Evolutionary conservation across 345 rosid genomes (phyloP), one percentile per base, ranked within the genome.

Genomic region (Citropsis articulata): DNA sequence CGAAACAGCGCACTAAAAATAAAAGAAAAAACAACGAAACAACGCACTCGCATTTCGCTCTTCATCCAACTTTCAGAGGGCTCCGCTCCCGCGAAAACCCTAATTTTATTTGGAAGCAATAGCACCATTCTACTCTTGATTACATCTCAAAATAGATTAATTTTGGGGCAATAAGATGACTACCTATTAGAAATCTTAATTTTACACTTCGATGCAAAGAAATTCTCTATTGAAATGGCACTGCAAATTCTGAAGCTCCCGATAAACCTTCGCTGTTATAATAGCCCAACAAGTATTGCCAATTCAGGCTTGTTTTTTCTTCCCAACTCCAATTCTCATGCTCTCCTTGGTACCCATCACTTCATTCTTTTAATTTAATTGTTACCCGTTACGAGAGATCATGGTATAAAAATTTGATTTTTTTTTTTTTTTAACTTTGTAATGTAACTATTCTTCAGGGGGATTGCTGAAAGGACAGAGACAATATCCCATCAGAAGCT

Each of bases 161-260:
- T 16, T 53, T 18, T 53, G 22, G 35, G 7, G 22, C 67, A 28
- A 30, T 53, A 30, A 63, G 9, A 31, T 4, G 36, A 63, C 7
- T 30, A 30, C 2, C 16, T 63, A 6, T 30, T 33, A 30, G 28
- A 27, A 27, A 9, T 25, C 66, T 4, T 24, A 61, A 61, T 25
- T 61, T 61, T 61, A 61, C 33, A 28, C 6, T 19, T 50, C 24
- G 19, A 19, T 61, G 18, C 28, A 28, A 28, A 12, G 66, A 61
- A 30, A 63, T 63, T 63, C 36, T 28, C 22, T 63, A 6, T 40
- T 21, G 4, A 28, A 74, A 89, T 92, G 93, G 91, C 85, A 30
- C 48, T 81, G 74, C 89, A 76, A 66, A 77, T 78, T 75, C 84
- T 87, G 60, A 88, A 75, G 82, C 83, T 83, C 75, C 87, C 91